A percentile compares a stretch with the other conserved stretches of the same genome.
These are phyloP conservation scores for Kwoniella dejecticola DNA, from an alignment of 768 basidiomycete genomes.

Conservation along the genomic window DNA sequence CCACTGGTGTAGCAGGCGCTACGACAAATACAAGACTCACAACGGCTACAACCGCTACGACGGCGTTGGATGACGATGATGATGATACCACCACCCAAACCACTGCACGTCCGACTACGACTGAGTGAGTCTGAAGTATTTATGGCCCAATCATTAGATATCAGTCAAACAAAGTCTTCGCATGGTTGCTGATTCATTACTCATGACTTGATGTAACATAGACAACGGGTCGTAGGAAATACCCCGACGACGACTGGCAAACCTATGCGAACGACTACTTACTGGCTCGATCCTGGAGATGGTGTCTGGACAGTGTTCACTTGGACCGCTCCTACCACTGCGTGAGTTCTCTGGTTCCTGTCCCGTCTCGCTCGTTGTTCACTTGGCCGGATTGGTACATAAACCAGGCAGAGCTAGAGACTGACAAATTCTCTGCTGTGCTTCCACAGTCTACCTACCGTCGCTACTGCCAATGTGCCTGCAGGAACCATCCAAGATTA, in stretches of 20 bases:
- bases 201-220: background rate
- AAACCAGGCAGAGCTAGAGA: no score
- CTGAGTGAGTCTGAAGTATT: constrained; percentile 15
- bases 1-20: constrained; percentile 7
- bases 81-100: constrained; percentile 21
- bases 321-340: constrained; percentile 46
- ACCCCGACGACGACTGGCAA: constrained; percentile 7
- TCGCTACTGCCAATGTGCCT: constrained; percentile 42
- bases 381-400: no score
- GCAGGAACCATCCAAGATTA: constrained; percentile 44
- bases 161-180: background rate
- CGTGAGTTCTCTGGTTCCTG: constrained; percentile 15
- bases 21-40: constrained; percentile 6
- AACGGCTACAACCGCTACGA: constrained; percentile 14
- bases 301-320: constrained; percentile 38
- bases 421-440: no score
- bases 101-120: constrained; percentile 12
- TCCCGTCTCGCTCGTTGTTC: background rate
- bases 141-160: background rate
- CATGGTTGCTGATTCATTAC: background rate
- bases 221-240: constrained; percentile 11
- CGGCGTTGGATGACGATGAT: constrained; percentile 2
- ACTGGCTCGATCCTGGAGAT: constrained; percentile 39
- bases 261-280: constrained; percentile 24
- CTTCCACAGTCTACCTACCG: constrained; percentile 34